phyloP scores from a whole-genome alignment of 805 yeast genomes.

The Wickerhamomyces silvicola region DNA sequence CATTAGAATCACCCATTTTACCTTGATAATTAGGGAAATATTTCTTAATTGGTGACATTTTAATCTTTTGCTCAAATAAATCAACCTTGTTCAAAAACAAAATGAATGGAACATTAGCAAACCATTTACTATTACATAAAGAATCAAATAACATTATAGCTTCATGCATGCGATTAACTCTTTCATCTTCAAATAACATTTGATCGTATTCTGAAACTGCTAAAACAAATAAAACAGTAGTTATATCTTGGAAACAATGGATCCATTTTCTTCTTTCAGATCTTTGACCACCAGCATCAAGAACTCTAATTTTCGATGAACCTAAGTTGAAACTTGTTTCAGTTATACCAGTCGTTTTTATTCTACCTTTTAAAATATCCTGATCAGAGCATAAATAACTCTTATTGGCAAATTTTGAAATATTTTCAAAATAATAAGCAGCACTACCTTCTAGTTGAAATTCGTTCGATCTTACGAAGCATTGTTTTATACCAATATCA shows the following conservation, averaged over 20 bases:
- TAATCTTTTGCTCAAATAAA: slow-evolving; percentile 65
- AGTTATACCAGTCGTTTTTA: slow-evolving; percentile 93
- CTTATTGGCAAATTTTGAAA: slow-evolving; percentile 56
- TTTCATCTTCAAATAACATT: slow-evolving; percentile 79
- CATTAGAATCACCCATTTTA: slow-evolving; percentile 52
- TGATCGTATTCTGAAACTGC: slow-evolving; percentile 94
- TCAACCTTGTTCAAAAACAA: slow-evolving; percentile 87
- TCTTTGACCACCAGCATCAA: slow-evolving; percentile 97
- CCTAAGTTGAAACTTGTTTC: slow-evolving; percentile 74
- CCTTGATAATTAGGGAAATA: slow-evolving; percentile 80
- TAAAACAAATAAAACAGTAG: slow-evolving; percentile 80
- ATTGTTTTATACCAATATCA: slow-evolving; percentile 59
- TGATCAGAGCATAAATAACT: slow-evolving; percentile 66
- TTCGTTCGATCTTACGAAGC: slow-evolving; percentile 57
- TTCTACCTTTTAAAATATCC: slow-evolving; percentile 85
- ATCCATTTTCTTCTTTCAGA: slow-evolving; percentile 92
- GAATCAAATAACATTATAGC: slow-evolving; percentile 79
- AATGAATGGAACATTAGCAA: slow-evolving; percentile 78
- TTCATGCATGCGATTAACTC: slow-evolving; percentile 88
- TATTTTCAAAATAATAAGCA: slow-evolving; percentile 69
- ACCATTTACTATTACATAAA: slow-evolving; percentile 81
- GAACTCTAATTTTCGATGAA: slow-evolving; percentile 60
- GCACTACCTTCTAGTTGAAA: slow-evolving; percentile 86
- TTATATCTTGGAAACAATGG: slow-evolving; percentile 86
- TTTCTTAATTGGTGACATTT: slow-evolving; percentile 54